phyloP scores from a whole-genome alignment of 441 rosid species.

The Cnidoscolus chayamansa region DNA sequence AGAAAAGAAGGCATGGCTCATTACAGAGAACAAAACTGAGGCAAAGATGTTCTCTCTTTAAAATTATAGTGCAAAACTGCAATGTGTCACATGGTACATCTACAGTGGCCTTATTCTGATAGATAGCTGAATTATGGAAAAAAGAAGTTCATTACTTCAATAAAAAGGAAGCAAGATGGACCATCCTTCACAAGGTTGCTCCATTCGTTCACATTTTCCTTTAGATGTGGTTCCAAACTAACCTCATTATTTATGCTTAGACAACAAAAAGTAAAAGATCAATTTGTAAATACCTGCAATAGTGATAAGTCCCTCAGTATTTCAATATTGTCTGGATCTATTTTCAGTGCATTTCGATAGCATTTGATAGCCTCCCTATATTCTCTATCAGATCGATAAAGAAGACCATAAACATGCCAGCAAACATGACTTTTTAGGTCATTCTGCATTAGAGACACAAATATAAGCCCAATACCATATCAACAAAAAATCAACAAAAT shows the following conservation, averaged over 20 bases:
- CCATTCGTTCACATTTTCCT: neutral
- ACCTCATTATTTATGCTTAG: neutral
- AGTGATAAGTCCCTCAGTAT: conserved; percentile 93
- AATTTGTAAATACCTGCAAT: conserved; percentile 59
- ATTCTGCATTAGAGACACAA: conserved; percentile 59
- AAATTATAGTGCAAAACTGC: neutral
- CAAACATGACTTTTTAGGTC: conserved; percentile 99
- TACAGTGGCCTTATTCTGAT: neutral
- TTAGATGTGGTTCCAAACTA: neutral
- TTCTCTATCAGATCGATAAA: conserved; percentile 98
- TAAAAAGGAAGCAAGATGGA: neutral
- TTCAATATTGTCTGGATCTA: conserved; percentile 98
- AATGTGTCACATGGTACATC: neutral
- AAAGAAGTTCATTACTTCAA: neutral
- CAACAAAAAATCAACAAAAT: conserved; percentile 9
- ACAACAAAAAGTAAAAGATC: neutral
- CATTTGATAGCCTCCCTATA: conserved; percentile 99
- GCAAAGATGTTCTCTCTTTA: neutral
- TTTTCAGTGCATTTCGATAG: conserved; percentile 89
- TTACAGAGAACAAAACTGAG: neutral
- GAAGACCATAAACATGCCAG: conserved; percentile 99
- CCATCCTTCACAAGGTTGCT: neutral
- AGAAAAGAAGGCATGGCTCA: neutral
- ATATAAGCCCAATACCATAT: conserved; percentile 17
- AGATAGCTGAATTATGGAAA: neutral